A percentile compares a stretch with the other conserved stretches of the same genome.
phyloP scores from a whole-genome alignment of 108 stramenopile genomes.

The Cyclotella sp. region DNA sequence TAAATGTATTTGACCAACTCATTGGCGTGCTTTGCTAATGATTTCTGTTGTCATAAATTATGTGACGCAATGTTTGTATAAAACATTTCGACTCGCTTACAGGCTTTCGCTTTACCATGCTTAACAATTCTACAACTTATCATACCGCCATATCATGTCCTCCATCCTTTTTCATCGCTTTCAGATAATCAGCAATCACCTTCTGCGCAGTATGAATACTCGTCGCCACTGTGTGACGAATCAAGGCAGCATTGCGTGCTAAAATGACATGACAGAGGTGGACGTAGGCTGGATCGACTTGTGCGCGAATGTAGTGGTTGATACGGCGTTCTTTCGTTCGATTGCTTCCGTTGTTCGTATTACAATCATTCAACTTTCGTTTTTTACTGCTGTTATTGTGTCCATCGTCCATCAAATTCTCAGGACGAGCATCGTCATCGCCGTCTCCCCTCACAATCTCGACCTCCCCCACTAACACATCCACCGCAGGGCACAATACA shows the following conservation, averaged over 20 bases:
- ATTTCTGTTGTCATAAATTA: too few species aligned
- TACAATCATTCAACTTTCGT: slow-evolving; percentile 16
- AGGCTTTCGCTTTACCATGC: not conserved
- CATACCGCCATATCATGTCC: slow-evolving; percentile 28
- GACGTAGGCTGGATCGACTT: slow-evolving; percentile 73
- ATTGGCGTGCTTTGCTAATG: too few species aligned
- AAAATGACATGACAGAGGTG: slow-evolving; percentile 63
- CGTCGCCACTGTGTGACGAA: slow-evolving; percentile 70
- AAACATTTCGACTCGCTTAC: too few species aligned
- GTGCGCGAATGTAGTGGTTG: slow-evolving; percentile 66
- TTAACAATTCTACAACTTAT: not conserved
- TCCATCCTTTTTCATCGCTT: slow-evolving; percentile 71
- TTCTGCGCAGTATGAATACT: slow-evolving; percentile 69
- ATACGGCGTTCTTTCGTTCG: slow-evolving; percentile 59
- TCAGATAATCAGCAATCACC: slow-evolving; percentile 71
- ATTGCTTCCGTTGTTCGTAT: not conserved
- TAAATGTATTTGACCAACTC: too few species aligned
- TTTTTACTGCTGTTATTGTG: not conserved
- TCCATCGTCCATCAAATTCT: not conserved
- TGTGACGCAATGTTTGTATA: too few species aligned
- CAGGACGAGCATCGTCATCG: slow-evolving; percentile 7
- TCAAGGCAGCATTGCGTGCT: slow-evolving; percentile 68
- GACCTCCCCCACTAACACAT: slow-evolving; percentile 65
- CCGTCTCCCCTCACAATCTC: slow-evolving; percentile 48
- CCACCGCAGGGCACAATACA: slow-evolving; percentile 80